Evolutionary conservation across 2,329 filamentous ascomycete species (phyloP).

Genomic region (Colletotrichum eleusines): DNA sequence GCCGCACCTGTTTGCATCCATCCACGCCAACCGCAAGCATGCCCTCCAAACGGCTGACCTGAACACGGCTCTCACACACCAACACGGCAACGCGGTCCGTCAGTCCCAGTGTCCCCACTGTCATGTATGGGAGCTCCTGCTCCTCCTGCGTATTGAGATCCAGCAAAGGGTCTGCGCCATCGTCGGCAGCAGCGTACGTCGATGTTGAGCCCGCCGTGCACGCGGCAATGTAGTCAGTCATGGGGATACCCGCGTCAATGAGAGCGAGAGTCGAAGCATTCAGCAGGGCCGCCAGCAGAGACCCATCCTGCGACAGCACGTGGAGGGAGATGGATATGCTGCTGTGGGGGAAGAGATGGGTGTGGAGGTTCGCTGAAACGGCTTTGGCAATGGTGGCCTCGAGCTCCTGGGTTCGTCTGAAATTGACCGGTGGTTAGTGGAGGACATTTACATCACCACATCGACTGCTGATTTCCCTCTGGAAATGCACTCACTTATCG

Average conservation of each 20-base stretch:
- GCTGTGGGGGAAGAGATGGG: conserved; percentile 88
- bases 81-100: conserved; percentile 82
- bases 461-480: neutral
- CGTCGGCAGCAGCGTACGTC: conserved; percentile 73
- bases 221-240: conserved; percentile 90
- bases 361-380: conserved; percentile 83
- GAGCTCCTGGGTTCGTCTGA: conserved; percentile 83
- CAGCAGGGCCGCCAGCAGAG: conserved; percentile 86
- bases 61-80: conserved; percentile 90
- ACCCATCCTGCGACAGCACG: conserved; percentile 90
- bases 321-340: conserved; percentile 87
- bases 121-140: conserved; percentile 89
- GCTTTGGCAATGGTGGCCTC: conserved; percentile 82
- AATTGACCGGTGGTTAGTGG: neutral
- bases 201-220: conserved; percentile 88
- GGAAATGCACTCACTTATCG: conserved; percentile 74
- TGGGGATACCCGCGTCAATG: conserved; percentile 94
- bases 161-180: conserved; percentile 79
- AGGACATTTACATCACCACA: neutral
- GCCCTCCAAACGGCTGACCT: conserved; percentile 83
- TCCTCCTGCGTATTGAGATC: conserved; percentile 86
- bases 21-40: conserved; percentile 95
- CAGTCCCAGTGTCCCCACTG: conserved; percentile 82
- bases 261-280: conserved; percentile 93
- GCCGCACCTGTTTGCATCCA: conserved; percentile 87